Conservation (phyloP, 2,329 filamentous ascomycete species). For the Dendryphion nanum region DNA sequence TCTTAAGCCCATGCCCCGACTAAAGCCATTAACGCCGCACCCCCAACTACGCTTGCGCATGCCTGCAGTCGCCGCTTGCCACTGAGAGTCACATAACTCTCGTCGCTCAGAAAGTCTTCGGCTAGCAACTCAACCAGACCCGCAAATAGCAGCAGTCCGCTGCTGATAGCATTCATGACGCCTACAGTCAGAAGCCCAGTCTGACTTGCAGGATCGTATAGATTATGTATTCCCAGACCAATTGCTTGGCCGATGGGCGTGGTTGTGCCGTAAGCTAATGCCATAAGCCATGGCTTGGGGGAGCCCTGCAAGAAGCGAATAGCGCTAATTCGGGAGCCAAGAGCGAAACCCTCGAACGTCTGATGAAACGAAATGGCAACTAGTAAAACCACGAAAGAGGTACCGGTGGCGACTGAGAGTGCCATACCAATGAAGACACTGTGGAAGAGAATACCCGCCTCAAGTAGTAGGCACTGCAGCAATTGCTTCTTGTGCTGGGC, state of each 20-base stretch:
- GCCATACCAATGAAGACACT: conserved; percentile 75
- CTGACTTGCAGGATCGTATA: conserved; percentile 50
- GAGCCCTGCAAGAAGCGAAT: conserved; percentile 70
- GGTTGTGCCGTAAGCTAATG: conserved; percentile 60
- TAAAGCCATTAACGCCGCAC: conserved; percentile 63
- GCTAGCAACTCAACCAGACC: conserved; percentile 51
- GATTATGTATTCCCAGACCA: conserved; percentile 48
- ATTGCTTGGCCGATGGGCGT: conserved; percentile 53
- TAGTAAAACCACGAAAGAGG: conserved; percentile 64
- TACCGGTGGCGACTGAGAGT: conserved; percentile 64
- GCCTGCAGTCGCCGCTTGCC: conserved; percentile 61
- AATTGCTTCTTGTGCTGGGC: conserved; percentile 60
- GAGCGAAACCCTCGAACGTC: conserved; percentile 67
- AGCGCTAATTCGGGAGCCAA: conserved; percentile 68
- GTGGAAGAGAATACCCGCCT: conserved; percentile 77
- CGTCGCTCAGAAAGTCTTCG: conserved; percentile 59
- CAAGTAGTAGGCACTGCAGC: conserved; percentile 71
- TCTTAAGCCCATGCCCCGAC: conserved; percentile 63
- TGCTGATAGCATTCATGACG: conserved; percentile 51
- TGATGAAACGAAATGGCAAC: conserved; percentile 72
- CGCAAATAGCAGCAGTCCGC: conserved; percentile 49
- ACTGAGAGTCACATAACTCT: conserved; percentile 59
- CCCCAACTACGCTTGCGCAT: conserved; percentile 60
- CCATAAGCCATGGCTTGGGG: conserved; percentile 71
- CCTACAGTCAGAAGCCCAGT: conserved; percentile 51